Base-by-base conservation (phyloP, 1,139 yeast genomes). In the Kodamaea fungicola region DNA sequence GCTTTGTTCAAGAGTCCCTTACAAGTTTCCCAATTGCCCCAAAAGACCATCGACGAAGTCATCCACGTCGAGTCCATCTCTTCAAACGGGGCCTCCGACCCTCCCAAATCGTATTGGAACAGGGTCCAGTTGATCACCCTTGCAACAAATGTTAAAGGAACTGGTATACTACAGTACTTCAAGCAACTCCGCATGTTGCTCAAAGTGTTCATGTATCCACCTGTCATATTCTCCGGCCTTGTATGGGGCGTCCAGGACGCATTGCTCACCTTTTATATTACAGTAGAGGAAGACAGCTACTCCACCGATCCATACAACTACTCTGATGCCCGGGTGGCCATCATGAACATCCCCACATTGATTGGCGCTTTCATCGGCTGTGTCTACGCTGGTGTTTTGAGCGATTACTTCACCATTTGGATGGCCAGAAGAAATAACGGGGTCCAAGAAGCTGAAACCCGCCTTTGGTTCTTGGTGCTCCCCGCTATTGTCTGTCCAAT, bases 161-260 rank as follows among this genome's bases (percentile, higher is more conserved):
- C 44, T 1, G 64, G 67, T 6, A 29, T 59, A 32, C 50, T 47
- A 26, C 63, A 62, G 42, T 66, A 67, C 40, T 32, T 57, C 16
- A 47, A 40, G 31, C 51, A 63, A 24, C 46, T 67, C 6, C 12
- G 41, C 2, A 46, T 58, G 39, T 57, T 62, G 35, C 41, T 61
- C 32, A 54, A 54, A 26, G 67, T 67, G 32, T 49, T 65, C 27
- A 44, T 56, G 38, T 65, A 61, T 40, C 70, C 71, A 1, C 64
- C 68, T 1, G 64, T 63, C 10, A 42, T 65, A 5, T 62, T 53
- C 35, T 54, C 66, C 2, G 71, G 72, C 6, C 39, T 62, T 3
- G 57, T 63, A 8, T 64, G 70, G 66, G 71, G 72, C 8, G 51
- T 62, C 33, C 71, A 65, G 43, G 64, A 62, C 42, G 64, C 69